phyloP scores from a whole-genome alignment of 2,329 filamentous ascomycete species.

The Fusarium newnesense region DNA sequence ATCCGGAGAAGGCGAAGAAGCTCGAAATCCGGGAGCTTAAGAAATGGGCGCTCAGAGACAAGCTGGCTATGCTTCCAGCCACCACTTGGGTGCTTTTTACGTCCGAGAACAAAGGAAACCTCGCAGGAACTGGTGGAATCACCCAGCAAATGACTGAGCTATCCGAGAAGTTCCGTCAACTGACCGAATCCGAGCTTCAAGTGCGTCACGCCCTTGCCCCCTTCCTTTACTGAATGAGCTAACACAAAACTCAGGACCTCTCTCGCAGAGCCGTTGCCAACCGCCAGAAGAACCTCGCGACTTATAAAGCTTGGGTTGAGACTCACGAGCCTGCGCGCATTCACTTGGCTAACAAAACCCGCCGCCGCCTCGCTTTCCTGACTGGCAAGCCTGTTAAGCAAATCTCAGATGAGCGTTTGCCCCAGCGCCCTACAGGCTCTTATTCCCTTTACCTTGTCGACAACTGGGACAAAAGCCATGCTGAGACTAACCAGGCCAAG shows the following conservation, averaged over 20 bases:
- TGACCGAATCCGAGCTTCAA: conserved; percentile 52
- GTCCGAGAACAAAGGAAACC: conserved; percentile 42
- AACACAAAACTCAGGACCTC: conserved; percentile 44
- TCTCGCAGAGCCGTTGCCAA: conserved; percentile 52
- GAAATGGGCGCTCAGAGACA: conserved; percentile 54
- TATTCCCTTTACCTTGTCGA: conserved; percentile 54
- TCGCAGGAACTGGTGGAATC: conserved; percentile 17
- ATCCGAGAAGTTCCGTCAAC: conserved; percentile 53
- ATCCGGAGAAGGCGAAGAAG: conserved; percentile 49
- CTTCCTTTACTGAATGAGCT: not conserved
- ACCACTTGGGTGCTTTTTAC: conserved; percentile 54
- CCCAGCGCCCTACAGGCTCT: conserved; percentile 50
- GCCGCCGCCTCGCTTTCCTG: conserved; percentile 48
- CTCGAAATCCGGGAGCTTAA: conserved; percentile 51
- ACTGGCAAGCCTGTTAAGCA: conserved; percentile 47
- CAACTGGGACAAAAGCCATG: conserved; percentile 47
- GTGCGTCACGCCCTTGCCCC: conserved; percentile 48
- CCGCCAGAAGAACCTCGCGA: conserved; percentile 51
- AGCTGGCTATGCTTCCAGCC: conserved; percentile 49
- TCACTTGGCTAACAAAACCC: conserved; percentile 59
- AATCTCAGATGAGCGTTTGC: conserved; percentile 61
- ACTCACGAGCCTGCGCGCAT: conserved; percentile 54
- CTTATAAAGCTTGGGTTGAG: conserved; percentile 61
- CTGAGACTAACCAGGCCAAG: not conserved
- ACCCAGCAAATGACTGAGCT: conserved; percentile 42